Conservation (phyloP, 805 yeast genomes). For the Hanseniaspora nectarophila region DNA sequence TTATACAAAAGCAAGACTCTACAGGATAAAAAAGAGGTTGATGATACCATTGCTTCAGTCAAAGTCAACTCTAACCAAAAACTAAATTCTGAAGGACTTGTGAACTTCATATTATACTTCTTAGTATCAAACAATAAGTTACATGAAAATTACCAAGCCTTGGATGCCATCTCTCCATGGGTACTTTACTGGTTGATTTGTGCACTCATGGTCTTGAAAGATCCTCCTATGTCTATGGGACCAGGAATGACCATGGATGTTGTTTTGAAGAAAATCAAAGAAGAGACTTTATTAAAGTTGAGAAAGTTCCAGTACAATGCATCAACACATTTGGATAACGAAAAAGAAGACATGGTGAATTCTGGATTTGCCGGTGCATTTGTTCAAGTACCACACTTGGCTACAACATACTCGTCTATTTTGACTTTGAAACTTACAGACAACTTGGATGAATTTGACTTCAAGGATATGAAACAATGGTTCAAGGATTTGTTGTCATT, state of each 20-base stretch:
- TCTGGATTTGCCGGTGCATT: constrained; percentile 75
- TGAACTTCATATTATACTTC: constrained; percentile 30
- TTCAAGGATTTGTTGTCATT: constrained; percentile 52
- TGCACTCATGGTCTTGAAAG: constrained; percentile 35
- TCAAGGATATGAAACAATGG: constrained; percentile 48
- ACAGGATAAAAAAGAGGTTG: constrained; percentile 3
- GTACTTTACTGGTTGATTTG: constrained; percentile 72
- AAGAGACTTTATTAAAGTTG: neutral
- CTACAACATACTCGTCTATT: constrained; percentile 70
- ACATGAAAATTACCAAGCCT: constrained; percentile 39
- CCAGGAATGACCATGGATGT: constrained; percentile 1
- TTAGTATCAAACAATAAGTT: constrained; percentile 34
- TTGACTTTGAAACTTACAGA: constrained; percentile 42
- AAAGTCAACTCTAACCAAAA: neutral
- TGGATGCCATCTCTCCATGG: constrained; percentile 94
- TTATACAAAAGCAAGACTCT: constrained; percentile 1
- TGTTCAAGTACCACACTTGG: constrained; percentile 72
- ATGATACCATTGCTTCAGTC: neutral
- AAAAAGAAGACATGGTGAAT: neutral
- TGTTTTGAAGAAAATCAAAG: neutral
- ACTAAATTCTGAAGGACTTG: neutral
- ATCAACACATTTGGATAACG: constrained; percentile 29
- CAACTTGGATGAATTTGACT: constrained; percentile 36
- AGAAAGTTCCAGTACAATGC: constrained; percentile 1
- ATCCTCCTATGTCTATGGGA: constrained; percentile 17